Conservation (phyloP, 768 basidiomycete genomes). For the Trametes cubensis region DNA sequence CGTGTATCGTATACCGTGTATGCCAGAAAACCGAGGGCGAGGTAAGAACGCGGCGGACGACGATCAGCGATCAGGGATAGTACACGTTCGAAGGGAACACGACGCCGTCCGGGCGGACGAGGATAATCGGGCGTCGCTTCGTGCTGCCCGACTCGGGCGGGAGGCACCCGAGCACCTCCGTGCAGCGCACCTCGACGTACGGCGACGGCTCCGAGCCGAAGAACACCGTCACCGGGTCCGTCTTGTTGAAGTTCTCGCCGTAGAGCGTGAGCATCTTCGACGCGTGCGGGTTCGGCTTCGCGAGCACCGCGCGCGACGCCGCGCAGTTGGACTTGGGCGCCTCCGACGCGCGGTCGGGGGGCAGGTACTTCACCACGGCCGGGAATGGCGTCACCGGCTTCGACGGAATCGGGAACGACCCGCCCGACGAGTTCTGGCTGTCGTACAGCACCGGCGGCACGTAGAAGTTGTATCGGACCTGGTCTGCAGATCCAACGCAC, state of each 20-base stretch:
- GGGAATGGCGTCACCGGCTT: conserved; percentile 88
- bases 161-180: conserved; percentile 80
- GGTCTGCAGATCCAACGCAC: conserved; percentile 51
- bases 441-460: conserved; percentile 85
- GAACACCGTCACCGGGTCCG: conserved; percentile 80
- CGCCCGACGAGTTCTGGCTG: conserved; percentile 68
- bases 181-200: conserved; percentile 86
- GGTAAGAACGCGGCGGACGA: conserved; percentile 21
- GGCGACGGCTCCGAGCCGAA: conserved; percentile 86
- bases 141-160: conserved; percentile 69
- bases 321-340: conserved; percentile 74
- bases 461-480: conserved; percentile 93
- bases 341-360: conserved; percentile 85
- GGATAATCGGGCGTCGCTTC: conserved; percentile 78
- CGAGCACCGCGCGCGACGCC: conserved; percentile 64
- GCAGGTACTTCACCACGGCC: conserved; percentile 86
- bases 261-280: conserved; percentile 84
- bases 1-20: neutral
- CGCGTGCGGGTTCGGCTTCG: conserved; percentile 78
- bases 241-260: conserved; percentile 87
- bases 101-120: conserved; percentile 83
- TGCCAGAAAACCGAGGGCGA: neutral
- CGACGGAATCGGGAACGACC: conserved; percentile 74
- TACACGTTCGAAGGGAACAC: conserved; percentile 82
- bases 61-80: conserved; percentile 62